Evolutionary conservation across 805 yeast species (phyloP).

Genomic region (Candida golubevii): DNA sequence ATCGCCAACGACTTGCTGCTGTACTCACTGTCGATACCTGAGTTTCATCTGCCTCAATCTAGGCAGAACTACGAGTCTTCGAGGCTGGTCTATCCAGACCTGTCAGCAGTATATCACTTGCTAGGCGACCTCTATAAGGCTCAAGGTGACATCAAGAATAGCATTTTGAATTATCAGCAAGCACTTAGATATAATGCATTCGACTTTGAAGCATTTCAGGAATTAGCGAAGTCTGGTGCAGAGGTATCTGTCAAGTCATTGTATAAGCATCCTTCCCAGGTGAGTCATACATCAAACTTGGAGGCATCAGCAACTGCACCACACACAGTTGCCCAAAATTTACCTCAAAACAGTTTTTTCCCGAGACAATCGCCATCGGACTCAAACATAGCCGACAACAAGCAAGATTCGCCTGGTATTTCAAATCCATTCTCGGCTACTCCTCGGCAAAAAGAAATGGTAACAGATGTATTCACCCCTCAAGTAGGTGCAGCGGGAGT

Average conservation of each 20-base stretch:
- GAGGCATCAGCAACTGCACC: not conserved
- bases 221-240: conserved; percentile 68
- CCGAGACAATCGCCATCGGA: conserved; percentile 7
- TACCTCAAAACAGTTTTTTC: conserved; percentile 1
- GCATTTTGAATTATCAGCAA: conserved; percentile 62
- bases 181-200: conserved; percentile 74
- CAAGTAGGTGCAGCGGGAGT: conserved; percentile 20
- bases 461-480: conserved; percentile 16
- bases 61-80: conserved; percentile 37
- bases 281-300: not conserved
- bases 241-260: conserved; percentile 57
- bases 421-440: conserved; percentile 30
- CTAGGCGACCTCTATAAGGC: conserved; percentile 64
- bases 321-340: not conserved
- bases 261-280: conserved; percentile 29
- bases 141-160: conserved; percentile 57
- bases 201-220: conserved; percentile 82
- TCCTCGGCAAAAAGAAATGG: conserved; percentile 18
- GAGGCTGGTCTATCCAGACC: conserved; percentile 51
- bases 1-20: not conserved
- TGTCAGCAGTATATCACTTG: conserved; percentile 62
- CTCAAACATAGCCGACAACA: conserved; percentile 3
- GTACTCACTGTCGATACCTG: conserved; percentile 1
- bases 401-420: conserved; percentile 3
- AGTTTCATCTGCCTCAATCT: conserved; percentile 15